Conservation (phyloP, 148 eudicot species). For the Rhododendron kiyosumense region DNA sequence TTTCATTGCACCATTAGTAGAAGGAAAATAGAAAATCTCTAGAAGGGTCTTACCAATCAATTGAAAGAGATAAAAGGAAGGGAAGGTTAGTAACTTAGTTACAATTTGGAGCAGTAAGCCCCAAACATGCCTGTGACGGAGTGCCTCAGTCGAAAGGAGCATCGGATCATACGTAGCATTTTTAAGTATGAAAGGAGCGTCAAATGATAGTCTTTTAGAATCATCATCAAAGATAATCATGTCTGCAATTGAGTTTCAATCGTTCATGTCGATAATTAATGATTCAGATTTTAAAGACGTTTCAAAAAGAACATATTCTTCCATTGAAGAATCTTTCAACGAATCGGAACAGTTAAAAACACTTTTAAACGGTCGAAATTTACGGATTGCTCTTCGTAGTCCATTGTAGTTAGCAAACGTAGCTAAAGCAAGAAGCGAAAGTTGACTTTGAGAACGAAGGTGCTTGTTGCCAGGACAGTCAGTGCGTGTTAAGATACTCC, state of each 20-base stretch:
- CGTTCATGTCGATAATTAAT: too few species aligned
- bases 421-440: not conserved
- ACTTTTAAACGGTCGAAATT: too few species aligned
- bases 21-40: not conserved
- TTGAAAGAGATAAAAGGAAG: not conserved
- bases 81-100: not conserved
- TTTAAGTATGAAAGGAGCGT: not conserved
- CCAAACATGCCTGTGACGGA: not conserved
- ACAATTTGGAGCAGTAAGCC: not conserved
- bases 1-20: not conserved
- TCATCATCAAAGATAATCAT: not conserved
- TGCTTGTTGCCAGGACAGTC: not conserved
- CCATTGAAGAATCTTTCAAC: too few species aligned
- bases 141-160: not conserved
- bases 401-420: too few species aligned
- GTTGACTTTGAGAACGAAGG: not conserved
- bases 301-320: too few species aligned
- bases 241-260: too few species aligned
- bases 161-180: too few species aligned
- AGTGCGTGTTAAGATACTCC: not conserved
- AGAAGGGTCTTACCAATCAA: not conserved
- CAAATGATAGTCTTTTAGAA: not conserved
- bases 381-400: too few species aligned
- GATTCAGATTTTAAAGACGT: too few species aligned
- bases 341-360: too few species aligned